Evolutionary conservation across 2,329 filamentous ascomycete species (phyloP).

Genomic region (Coniochaeta pulveracea): DNA sequence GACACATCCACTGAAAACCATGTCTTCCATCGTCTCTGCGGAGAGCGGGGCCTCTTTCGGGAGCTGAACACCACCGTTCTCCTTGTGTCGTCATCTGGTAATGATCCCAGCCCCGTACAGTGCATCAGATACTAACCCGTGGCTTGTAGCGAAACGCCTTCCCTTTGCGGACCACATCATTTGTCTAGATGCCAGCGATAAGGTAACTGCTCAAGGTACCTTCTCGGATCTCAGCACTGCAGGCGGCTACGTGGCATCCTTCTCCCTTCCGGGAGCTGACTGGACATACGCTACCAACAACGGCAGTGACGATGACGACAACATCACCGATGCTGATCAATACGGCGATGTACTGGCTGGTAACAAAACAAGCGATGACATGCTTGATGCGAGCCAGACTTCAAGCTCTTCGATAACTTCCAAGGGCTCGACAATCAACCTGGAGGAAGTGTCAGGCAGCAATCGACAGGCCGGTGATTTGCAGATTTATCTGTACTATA

Average conservation of each 20-base stretch:
- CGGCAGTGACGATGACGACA: conserved; percentile 3
- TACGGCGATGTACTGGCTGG: not conserved
- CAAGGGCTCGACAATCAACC: conserved; percentile 3
- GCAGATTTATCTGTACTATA: conserved; percentile 13
- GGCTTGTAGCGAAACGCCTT: conserved; percentile 19
- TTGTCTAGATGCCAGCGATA: conserved; percentile 17
- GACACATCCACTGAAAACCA: conserved; percentile 29
- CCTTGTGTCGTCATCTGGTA: conserved; percentile 27
- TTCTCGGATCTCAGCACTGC: conserved; percentile 11
- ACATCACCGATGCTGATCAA: not conserved
- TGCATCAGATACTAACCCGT: conserved; percentile 10
- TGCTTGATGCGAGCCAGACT: not conserved
- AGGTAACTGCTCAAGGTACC: conserved; percentile 21
- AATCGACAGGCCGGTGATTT: conserved; percentile 13
- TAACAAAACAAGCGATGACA: conserved; percentile 6
- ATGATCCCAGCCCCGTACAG: conserved; percentile 14
- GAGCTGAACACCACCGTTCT: conserved; percentile 25
- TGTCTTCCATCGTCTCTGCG: conserved; percentile 30
- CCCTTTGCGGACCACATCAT: conserved; percentile 27
- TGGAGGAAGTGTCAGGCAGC: conserved; percentile 2
- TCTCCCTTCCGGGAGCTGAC: conserved; percentile 9
- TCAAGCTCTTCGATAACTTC: conserved; percentile 7
- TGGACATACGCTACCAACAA: conserved; percentile 6
- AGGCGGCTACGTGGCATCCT: conserved; percentile 13
- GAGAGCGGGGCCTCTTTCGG: conserved; percentile 26